Evolutionary conservation across 352 stramenopile species (phyloP), one percentile per base, ranked within the genome.

Genomic region (Phytophthora capsici): DNA sequence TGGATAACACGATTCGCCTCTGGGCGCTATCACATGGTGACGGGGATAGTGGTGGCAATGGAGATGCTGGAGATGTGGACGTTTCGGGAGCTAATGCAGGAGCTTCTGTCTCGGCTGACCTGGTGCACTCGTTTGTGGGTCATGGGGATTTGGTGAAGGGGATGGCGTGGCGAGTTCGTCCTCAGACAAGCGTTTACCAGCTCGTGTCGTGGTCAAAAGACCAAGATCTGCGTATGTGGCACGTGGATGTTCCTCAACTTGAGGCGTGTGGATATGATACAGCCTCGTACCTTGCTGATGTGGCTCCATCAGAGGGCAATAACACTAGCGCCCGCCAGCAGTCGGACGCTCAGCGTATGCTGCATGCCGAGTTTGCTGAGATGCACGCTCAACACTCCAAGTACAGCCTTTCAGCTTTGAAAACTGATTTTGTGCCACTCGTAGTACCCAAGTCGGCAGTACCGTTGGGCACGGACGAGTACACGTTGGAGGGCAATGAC

Each of bases 131-230:
- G 4, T 92, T 88, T 50, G 50, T 66, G 0, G 86, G 85, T 4
- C 84, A 93, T 67, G 63, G 63, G 23, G 84, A 93, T 54, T 51
- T 88, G 22, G 80, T 93, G 22, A 79, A 78, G 50, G 76, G 78
- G 1, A 88, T 95, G 63, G 84, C 71, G 34, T 93, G 84, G 84
- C 78, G 86, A 47, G 64, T 78, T 50, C 60, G 71, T 14, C 65
- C 74, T 2, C 71, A 67, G n/a, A 69, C 60, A 2, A 75, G 54
- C 30, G 60, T 77, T 5, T 94, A 83, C 16, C 87, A 93, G 62
- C 57, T 93, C 12, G 77, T 95, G 10, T 93, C 87, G 17, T 95
- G 84, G 84, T 77, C 80, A 0, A 93, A 95, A 74, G 84, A 90
- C 52, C 85, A 95, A 48, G 82, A 93, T 22, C 59, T 95, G 5